A percentile compares a stretch with the other conserved stretches of the same genome.
phyloP scores from a whole-genome alignment of 352 stramenopile genomes.

The Globisporangium radiosum region DNA sequence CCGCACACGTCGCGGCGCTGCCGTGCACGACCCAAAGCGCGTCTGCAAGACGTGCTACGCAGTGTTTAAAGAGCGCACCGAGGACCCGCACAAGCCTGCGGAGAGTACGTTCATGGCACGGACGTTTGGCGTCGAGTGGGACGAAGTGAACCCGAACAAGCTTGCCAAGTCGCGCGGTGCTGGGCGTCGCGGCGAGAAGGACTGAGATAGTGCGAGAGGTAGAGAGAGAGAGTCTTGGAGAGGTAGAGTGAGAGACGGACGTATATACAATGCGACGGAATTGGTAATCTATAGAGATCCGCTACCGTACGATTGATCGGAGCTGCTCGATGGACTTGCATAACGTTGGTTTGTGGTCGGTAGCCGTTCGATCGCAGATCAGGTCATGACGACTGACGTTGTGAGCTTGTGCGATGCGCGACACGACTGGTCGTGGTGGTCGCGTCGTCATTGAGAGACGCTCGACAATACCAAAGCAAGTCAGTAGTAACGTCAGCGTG shows the following conservation, averaged over 20 bases:
- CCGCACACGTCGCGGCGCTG: conserved; percentile 58
- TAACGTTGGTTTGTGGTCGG: too few species aligned
- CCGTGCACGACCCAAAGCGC: conserved; percentile 55
- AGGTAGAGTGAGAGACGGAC: too few species aligned
- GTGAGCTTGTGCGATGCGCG: too few species aligned
- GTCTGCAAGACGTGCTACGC: conserved; percentile 86
- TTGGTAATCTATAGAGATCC: neutral
- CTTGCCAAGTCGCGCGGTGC: conserved; percentile 34
- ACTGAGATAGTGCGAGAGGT: neutral
- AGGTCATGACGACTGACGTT: too few species aligned
- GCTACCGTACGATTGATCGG: too few species aligned
- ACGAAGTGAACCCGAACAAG: conserved; percentile 88
- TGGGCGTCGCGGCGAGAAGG: conserved; percentile 58
- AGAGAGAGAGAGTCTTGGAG: neutral
- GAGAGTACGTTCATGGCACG: conserved; percentile 67
- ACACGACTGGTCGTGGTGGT: too few species aligned
- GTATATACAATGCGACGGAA: neutral
- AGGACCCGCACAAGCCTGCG: conserved; percentile 52
- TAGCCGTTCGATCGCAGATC: too few species aligned
- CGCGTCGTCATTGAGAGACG: too few species aligned
- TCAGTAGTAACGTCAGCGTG: too few species aligned
- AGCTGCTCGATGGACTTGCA: too few species aligned
- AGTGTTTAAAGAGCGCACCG: conserved; percentile 77
- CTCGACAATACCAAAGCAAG: too few species aligned
- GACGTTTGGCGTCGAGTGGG: conserved; percentile 83